phyloP scores from a whole-genome alignment of 1,284 basidiomycete species.

The Lentinula novae-zelandiae region DNA sequence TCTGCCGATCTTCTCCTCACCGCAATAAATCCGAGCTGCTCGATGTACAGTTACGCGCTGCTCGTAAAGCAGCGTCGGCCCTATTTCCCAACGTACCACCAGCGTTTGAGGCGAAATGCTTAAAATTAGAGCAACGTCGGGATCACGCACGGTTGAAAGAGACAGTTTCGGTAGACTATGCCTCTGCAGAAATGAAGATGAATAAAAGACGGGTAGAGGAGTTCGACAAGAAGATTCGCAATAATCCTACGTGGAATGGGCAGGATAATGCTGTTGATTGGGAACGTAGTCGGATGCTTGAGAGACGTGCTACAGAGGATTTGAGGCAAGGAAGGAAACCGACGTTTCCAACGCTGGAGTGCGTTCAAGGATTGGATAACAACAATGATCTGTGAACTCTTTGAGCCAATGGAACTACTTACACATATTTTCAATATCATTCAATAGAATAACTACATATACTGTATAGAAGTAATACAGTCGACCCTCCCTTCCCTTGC shows the following conservation, averaged over 20 bases:
- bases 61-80: background rate
- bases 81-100: background rate
- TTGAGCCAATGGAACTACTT: background rate
- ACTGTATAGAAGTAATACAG: too few relatives aligned
- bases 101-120: slow-evolving; percentile 1
- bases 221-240: background rate
- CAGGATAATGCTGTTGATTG: background rate
- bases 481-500: too few relatives aligned
- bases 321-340: slow-evolving; percentile 8
- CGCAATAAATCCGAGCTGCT: slow-evolving; percentile 6
- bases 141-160: slow-evolving; percentile 1
- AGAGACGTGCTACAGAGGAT: slow-evolving; percentile 7
- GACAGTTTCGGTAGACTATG: background rate
- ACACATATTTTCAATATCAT: background rate
- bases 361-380: background rate
- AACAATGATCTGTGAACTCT: background rate
- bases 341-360: slow-evolving; percentile 7
- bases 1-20: background rate
- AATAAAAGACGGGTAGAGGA: background rate
- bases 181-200: background rate
- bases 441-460: background rate
- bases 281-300: slow-evolving; percentile 9
- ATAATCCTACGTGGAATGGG: background rate
- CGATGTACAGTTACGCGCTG: background rate
- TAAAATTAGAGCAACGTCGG: background rate